Percentiles rank a stretch among this genome's conserved stretches.
phyloP scores from a whole-genome alignment of 345 rosid genomes.

The Nephelium lappaceum region DNA sequence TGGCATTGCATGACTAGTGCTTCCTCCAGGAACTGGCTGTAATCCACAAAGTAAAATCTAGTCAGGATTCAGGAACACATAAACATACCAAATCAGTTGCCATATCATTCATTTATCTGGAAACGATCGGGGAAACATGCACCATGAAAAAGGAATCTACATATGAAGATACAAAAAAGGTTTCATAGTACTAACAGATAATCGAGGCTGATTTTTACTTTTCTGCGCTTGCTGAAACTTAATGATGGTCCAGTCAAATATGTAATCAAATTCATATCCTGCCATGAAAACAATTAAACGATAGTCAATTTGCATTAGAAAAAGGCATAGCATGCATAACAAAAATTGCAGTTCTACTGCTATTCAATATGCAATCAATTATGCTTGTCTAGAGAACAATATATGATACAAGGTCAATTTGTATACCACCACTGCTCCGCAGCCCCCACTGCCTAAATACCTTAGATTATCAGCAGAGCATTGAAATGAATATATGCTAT shows the following conservation, averaged over 20 bases:
- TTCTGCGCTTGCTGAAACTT: constrained; percentile 88
- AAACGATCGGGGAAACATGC: neutral
- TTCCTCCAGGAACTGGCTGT: constrained; percentile 74
- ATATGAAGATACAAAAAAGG: neutral
- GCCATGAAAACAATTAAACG: constrained; percentile 23
- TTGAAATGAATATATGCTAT: too few relatives aligned
- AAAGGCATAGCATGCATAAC: neutral
- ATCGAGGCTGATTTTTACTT: constrained; percentile 62
- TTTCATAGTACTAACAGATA: constrained; percentile 46
- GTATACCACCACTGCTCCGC: neutral
- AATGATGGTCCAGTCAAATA: constrained; percentile 95
- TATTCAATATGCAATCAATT: neutral
- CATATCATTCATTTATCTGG: neutral
- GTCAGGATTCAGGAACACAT: constrained; percentile 19
- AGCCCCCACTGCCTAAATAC: neutral
- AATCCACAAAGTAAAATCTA: constrained; percentile 10
- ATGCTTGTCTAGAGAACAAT: neutral
- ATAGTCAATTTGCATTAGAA: neutral
- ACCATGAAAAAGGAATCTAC: neutral
- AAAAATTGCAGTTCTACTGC: neutral
- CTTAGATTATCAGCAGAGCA: neutral
- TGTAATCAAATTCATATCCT: constrained; percentile 84
- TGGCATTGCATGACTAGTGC: constrained; percentile 57
- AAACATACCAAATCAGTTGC: neutral
- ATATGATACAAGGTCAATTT: neutral